Conservation (phyloP, 1,139 yeast species). For the Kodamaea alishanica region DNA sequence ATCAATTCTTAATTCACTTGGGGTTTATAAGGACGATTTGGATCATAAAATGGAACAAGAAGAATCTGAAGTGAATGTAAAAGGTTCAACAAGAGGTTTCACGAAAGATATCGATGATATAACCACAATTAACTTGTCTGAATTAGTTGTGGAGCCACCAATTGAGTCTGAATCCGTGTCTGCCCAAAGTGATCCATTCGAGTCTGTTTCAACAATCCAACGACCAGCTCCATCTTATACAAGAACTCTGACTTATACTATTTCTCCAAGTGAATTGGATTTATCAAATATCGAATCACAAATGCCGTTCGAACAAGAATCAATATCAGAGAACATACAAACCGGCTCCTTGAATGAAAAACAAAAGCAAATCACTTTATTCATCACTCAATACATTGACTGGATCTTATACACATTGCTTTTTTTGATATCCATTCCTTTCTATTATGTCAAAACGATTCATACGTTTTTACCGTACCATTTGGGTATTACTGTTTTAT, state of each 20-base stretch:
- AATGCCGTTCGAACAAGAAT: neutral
- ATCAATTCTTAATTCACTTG: constrained; percentile 20
- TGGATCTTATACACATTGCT: constrained; percentile 48
- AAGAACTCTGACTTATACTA: too few species aligned
- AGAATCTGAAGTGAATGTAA: neutral
- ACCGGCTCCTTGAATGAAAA: constrained; percentile 22
- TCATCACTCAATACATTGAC: constrained; percentile 49
- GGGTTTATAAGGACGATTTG: constrained; percentile 6
- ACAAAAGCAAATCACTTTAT: constrained; percentile 31
- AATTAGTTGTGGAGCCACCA: neutral
- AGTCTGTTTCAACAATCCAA: neutral
- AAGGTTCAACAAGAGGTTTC: constrained; percentile 1
- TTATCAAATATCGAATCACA: neutral
- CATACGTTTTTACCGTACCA: constrained; percentile 63
- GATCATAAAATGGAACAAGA: neutral
- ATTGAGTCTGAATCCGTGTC: too few species aligned
- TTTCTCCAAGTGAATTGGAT: neutral
- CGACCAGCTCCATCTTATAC: constrained; percentile 4
- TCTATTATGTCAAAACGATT: constrained; percentile 43
- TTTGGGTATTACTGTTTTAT: constrained; percentile 53
- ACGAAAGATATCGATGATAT: constrained; percentile 5
- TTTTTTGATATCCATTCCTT: constrained; percentile 53
- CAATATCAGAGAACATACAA: constrained; percentile 11
- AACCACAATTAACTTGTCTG: constrained; percentile 7
- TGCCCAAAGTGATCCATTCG: too few species aligned